Conservation (phyloP, 148 eudicot genomes). For the Chenopodium album region DNA sequence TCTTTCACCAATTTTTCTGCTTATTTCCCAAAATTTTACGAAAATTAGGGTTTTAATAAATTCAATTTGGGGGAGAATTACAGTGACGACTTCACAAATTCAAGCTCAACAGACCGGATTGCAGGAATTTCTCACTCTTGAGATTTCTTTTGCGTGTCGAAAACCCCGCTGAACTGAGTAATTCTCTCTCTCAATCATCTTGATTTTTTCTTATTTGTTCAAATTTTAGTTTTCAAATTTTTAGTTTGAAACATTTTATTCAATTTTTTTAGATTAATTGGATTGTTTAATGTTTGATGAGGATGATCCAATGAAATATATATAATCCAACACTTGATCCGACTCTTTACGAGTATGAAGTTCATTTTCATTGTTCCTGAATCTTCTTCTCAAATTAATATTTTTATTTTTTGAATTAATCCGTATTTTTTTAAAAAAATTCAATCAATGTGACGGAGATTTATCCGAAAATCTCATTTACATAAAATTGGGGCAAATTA, state of each 20-base stretch:
- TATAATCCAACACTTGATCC: conserved; percentile 43
- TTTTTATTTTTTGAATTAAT: background rate
- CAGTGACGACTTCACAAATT: conserved; percentile 39
- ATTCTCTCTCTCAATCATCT: conserved; percentile 4
- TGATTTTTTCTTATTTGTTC: background rate
- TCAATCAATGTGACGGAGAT: conserved; percentile 31
- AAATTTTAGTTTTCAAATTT: background rate
- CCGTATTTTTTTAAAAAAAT: background rate
- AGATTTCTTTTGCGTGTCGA: conserved; percentile 31
- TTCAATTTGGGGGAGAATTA: background rate
- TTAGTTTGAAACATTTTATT: no score
- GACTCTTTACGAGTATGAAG: conserved; percentile 24
- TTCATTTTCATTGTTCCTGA: conserved; percentile 23
- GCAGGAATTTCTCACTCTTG: conserved; percentile 20
- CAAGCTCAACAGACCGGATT: conserved; percentile 47
- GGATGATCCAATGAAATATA: conserved; percentile 21
- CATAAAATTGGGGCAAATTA: conserved; percentile 38
- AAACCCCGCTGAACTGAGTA: conserved; percentile 42
- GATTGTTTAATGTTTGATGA: conserved; percentile 1
- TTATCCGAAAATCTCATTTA: conserved; percentile 41
- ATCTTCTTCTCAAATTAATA: conserved; percentile 1
- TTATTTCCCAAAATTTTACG: no score
- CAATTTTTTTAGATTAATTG: no score
- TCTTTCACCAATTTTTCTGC: no score
- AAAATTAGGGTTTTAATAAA: background rate